Evolutionary conservation across 768 basidiomycete species (phyloP).

Genomic region (Mycena olivaceomarginata): DNA sequence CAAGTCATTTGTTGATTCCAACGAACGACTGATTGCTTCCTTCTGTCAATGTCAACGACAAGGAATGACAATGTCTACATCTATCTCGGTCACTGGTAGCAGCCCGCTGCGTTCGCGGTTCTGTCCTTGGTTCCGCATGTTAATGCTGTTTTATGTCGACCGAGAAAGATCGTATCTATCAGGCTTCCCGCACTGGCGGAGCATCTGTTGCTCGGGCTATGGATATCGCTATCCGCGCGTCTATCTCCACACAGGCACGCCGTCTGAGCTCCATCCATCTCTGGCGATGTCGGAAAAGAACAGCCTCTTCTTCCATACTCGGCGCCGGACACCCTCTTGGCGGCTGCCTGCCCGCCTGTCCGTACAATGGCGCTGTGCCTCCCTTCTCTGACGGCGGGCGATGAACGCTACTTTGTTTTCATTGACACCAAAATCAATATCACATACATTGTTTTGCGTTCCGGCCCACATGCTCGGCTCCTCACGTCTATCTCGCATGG

Average conservation of each 20-base stretch:
- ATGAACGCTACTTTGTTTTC: no score
- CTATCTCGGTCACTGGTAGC: background rate
- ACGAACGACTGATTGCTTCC: slow-evolving; percentile 6
- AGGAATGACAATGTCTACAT: background rate
- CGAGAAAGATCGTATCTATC: slow-evolving; percentile 9
- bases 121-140: background rate
- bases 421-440: no score
- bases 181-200: background rate
- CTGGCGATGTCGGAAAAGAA: no score
- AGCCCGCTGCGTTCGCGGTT: background rate
- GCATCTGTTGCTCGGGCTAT: no score
- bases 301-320: no score
- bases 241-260: no score
- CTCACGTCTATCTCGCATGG: background rate
- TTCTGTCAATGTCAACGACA: background rate
- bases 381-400: no score
- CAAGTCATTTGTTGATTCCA: slow-evolving; percentile 7
- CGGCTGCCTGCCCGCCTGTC: no score
- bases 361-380: no score
- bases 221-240: no score
- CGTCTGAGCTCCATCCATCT: no score
- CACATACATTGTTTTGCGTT: background rate
- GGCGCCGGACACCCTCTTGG: no score
- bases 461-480: background rate
- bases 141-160: background rate